These are phyloP conservation scores for Diaporthe humulicola DNA, from an alignment of 2,329 filamentous ascomycete species.

Conservation along the genomic window DNA sequence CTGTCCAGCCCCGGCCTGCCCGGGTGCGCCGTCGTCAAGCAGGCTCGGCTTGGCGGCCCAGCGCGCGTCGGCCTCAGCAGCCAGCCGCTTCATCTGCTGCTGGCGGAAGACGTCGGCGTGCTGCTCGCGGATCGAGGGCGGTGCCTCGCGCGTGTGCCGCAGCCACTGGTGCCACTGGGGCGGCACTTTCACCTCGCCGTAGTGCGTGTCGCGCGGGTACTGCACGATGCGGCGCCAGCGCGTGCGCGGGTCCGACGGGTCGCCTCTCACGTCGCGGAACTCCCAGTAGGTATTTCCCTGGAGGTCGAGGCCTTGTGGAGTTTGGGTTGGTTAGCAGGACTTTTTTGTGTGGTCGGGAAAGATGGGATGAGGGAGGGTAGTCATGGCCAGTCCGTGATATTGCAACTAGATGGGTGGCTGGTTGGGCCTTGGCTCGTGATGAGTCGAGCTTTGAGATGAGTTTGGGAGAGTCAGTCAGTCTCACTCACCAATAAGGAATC, in stretches of 20 bases:
- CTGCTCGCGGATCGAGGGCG: conserved; percentile 72
- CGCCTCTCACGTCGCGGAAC: conserved; percentile 64
- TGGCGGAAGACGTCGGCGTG: conserved; percentile 65
- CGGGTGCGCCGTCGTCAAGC: conserved; percentile 52
- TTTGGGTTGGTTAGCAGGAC: conserved; percentile 9
- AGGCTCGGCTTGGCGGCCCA: conserved; percentile 72
- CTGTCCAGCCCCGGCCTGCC: conserved; percentile 42
- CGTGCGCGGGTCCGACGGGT: conserved; percentile 42
- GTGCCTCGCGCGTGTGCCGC: conserved; percentile 67
- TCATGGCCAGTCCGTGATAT: background rate
- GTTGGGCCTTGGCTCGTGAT: background rate
- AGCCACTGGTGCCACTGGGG: conserved; percentile 80
- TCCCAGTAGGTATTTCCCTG: conserved; percentile 79
- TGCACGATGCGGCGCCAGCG: conserved; percentile 74
- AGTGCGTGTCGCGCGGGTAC: conserved; percentile 67
- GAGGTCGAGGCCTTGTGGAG: conserved; percentile 71
- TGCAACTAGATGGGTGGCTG: background rate
- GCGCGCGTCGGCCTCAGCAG: conserved; percentile 72
- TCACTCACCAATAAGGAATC: conserved; percentile 70
- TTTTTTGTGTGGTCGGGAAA: background rate
- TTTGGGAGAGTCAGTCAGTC: conserved; percentile 32
- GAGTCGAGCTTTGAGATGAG: conserved; percentile 11
- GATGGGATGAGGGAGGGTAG: background rate
- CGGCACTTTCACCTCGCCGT: conserved; percentile 67
- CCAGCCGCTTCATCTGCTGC: conserved; percentile 66